phyloP scores from a whole-genome alignment of 2,329 filamentous ascomycete species.

The Reticulascus tulasneorum region DNA sequence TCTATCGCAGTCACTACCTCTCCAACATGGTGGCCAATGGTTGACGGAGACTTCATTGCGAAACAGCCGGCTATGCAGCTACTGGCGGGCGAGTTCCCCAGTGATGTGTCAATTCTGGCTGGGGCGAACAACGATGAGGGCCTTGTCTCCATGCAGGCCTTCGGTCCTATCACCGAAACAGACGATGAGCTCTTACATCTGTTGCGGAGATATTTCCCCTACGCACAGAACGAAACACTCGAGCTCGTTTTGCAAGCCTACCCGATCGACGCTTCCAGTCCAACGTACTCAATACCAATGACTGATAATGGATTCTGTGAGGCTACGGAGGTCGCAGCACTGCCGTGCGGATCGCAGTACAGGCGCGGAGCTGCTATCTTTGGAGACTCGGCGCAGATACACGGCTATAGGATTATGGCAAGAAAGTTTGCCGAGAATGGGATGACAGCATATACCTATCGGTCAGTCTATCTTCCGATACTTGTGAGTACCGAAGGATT shows the following conservation, averaged over 20 bases:
- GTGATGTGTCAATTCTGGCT: background rate
- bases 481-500: no score
- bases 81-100: conserved; percentile 1
- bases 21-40: conserved; percentile 3
- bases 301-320: conserved; percentile 8
- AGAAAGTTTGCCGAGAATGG: conserved; percentile 10
- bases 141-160: background rate
- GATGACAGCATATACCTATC: conserved; percentile 13
- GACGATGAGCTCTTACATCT: conserved; percentile 3
- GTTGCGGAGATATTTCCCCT: conserved; percentile 2
- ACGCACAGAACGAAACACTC: conserved; percentile 8
- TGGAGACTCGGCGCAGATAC: conserved; percentile 8
- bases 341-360: conserved; percentile 14
- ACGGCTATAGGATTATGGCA: conserved; percentile 8
- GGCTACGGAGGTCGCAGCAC: conserved; percentile 6
- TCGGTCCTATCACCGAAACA: conserved; percentile 2
- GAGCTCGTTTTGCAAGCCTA: conserved; percentile 11
- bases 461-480: background rate
- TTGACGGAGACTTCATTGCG: conserved; percentile 6
- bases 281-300: conserved; percentile 12
- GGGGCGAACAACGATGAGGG: conserved; percentile 9
- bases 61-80: conserved; percentile 2
- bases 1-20: background rate
- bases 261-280: conserved; percentile 7
- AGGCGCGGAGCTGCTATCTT: conserved; percentile 13